A percentile compares a stretch with the other conserved stretches of the same genome.
Conservation (phyloP, 140 eudicot species). For the Anethum foeniculum region DNA sequence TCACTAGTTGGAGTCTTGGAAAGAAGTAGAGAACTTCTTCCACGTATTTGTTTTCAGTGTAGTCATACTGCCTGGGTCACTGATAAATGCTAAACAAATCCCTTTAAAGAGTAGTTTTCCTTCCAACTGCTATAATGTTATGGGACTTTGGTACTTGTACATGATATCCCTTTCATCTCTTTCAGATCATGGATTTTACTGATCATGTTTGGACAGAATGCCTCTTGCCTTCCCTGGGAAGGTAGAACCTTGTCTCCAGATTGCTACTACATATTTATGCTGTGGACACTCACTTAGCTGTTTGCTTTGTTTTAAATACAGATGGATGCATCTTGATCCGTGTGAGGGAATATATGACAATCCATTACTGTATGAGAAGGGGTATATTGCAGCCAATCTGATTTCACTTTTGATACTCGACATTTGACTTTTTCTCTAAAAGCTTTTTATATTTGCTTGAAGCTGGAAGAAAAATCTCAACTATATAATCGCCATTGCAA, state of each 20-base stretch:
- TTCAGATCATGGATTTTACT: conserved; percentile 67
- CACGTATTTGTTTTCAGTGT: neutral
- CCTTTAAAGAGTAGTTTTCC: neutral
- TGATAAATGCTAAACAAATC: neutral
- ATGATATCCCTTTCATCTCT: conserved; percentile 8
- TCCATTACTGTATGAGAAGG: conserved; percentile 87
- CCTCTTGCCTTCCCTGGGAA: conserved; percentile 60
- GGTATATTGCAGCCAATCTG: conserved; percentile 33
- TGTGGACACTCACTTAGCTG: neutral
- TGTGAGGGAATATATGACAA: conserved; percentile 96
- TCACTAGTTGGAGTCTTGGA: neutral
- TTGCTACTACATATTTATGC: conserved; percentile 7
- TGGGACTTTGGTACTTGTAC: neutral
- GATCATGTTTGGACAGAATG: conserved; percentile 99
- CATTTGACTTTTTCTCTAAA: neutral
- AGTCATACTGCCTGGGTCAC: neutral
- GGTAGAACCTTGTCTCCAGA: conserved; percentile 32
- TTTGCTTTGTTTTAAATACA: conserved; percentile 19
- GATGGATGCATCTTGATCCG: conserved; percentile 99
- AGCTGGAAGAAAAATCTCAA: conserved; percentile 81
- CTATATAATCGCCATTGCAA: conserved; percentile 68
- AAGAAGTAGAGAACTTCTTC: neutral
- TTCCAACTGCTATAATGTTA: neutral
- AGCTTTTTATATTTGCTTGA: conserved; percentile 12
- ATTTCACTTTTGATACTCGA: conserved; percentile 5